Percentiles rank a stretch among this genome's conserved stretches.
Conservation (phyloP, 177 flowering plant genomes). For the Vitis hybrid region DNA sequence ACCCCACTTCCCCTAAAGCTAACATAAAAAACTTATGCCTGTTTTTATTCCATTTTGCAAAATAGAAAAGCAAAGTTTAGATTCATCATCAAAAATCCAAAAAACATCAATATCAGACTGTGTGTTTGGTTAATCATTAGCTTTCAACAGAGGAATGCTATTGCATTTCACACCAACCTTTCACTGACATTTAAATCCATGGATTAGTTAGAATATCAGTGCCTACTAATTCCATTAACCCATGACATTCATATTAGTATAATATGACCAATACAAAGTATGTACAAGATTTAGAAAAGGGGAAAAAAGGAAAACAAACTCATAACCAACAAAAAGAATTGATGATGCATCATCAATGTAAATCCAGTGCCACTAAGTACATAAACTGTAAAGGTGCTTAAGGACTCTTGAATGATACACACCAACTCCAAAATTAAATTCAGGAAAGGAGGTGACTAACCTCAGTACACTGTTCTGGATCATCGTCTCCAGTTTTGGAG, state of each 20-base stretch:
- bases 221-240: neutral
- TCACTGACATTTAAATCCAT: no score
- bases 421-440: neutral
- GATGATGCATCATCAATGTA: neutral
- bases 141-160: neutral
- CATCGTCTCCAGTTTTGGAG: constrained; percentile 5
- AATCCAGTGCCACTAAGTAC: neutral
- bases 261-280: neutral
- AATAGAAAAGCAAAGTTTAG: neutral
- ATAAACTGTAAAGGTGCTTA: neutral
- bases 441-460: constrained; percentile 9
- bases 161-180: no score
- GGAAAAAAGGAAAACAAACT: neutral
- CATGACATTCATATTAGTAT: neutral
- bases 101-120: neutral
- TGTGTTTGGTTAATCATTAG: no score
- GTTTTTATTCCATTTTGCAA: neutral
- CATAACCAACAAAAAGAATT: neutral
- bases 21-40: neutral
- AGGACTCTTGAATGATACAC: neutral
- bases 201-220: neutral
- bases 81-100: neutral
- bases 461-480: constrained; percentile 27
- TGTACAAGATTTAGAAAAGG: neutral
- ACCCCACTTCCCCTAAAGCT: neutral